phyloP scores from a whole-genome alignment of 1,284 basidiomycete species.

The Fomitopsis palustris region DNA sequence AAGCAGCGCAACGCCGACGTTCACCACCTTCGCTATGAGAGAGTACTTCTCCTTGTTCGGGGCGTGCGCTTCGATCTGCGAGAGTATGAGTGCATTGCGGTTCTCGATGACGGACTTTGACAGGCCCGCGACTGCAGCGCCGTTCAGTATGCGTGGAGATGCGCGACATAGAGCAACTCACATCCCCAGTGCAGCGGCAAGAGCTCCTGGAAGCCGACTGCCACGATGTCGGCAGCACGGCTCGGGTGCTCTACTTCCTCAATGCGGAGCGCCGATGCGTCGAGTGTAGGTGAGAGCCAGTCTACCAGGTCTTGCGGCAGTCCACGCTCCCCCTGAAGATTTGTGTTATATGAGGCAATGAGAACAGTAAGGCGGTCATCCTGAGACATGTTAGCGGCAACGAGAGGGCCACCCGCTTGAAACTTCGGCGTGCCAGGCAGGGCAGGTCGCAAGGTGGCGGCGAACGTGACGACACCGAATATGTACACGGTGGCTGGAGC shows the following conservation, averaged over 20 bases:
- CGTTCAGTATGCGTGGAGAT: constrained; percentile 6
- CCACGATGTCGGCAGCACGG: constrained; percentile 77
- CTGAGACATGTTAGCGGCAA: constrained; percentile 12
- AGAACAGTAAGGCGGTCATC: constrained; percentile 59
- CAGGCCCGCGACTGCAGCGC: constrained; percentile 52
- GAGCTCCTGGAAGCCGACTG: constrained; percentile 88
- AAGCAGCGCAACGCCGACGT: constrained; percentile 77
- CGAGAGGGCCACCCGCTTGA: background rate
- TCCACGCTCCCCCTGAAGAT: constrained; percentile 68
- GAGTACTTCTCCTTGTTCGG: constrained; percentile 68
- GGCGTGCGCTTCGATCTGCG: constrained; percentile 66
- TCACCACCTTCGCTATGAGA: constrained; percentile 70
- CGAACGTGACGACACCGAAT: background rate
- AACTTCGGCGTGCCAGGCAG: background rate
- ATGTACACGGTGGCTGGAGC: background rate
- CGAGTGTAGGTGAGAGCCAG: constrained; percentile 77
- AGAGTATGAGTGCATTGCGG: constrained; percentile 59
- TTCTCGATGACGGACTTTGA: constrained; percentile 60
- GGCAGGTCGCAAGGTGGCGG: background rate
- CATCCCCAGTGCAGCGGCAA: constrained; percentile 79
- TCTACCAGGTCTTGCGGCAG: constrained; percentile 80
- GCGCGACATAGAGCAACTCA: constrained; percentile 35
- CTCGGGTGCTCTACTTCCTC: constrained; percentile 31
- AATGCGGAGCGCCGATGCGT: constrained; percentile 69
- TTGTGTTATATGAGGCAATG: constrained; percentile 84